Evolutionary conservation across 2,329 filamentous ascomycete genomes (phyloP).

Genomic region (Colletotrichum paranaense): DNA sequence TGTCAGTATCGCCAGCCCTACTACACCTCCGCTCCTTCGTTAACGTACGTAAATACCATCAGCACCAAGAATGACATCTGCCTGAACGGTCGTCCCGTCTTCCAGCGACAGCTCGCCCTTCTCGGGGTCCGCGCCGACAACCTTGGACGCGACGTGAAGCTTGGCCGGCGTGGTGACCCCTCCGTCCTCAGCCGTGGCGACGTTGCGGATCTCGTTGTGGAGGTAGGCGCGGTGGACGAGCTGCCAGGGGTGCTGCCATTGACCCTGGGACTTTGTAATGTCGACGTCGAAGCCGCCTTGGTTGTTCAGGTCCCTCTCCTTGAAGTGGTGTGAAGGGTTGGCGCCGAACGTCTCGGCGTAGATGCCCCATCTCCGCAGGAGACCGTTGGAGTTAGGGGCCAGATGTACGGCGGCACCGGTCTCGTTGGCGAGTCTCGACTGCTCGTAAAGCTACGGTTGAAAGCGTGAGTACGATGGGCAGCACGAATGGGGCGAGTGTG

Average conservation of each 20-base stretch:
- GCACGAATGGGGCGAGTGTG: not conserved
- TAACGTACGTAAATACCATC: conserved; percentile 62
- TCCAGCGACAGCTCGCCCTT: conserved; percentile 56
- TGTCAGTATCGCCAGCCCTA: not conserved
- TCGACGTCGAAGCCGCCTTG: conserved; percentile 48
- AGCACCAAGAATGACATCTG: conserved; percentile 64
- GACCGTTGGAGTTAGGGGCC: conserved; percentile 69
- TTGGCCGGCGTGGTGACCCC: conserved; percentile 47
- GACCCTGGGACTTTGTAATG: conserved; percentile 46
- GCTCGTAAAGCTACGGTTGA: conserved; percentile 60
- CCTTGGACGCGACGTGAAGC: conserved; percentile 53
- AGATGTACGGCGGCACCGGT: conserved; percentile 72
- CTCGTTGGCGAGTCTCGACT: conserved; percentile 66
- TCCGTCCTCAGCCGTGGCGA: conserved; percentile 51
- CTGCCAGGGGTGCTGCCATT: conserved; percentile 60
- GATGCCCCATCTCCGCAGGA: conserved; percentile 57
- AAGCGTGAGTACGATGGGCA: not conserved
- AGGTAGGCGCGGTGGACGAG: conserved; percentile 63
- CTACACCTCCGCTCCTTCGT: conserved; percentile 39
- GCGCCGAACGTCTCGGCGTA: conserved; percentile 51
- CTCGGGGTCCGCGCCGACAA: conserved; percentile 54
- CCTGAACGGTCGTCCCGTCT: conserved; percentile 53
- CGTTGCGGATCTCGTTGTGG: conserved; percentile 59
- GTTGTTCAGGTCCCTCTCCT: conserved; percentile 52
- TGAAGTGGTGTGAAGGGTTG: conserved; percentile 38